These are phyloP conservation scores for Scutellaria barbata DNA, from an alignment of 257 asterid species.

Conservation along the genomic window DNA sequence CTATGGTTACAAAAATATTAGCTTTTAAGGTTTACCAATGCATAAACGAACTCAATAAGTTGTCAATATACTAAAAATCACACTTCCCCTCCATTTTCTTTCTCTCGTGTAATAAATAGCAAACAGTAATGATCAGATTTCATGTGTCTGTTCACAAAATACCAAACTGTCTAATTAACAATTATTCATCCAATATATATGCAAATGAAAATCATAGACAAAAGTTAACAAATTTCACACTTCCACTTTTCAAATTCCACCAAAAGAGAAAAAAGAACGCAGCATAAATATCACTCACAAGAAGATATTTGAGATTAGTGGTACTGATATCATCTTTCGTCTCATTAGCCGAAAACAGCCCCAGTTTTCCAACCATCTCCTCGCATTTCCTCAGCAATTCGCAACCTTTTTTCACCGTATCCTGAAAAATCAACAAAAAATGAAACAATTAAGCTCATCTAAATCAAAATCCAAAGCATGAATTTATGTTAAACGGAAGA, in stretches of 20 bases:
- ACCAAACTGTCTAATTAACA: neutral
- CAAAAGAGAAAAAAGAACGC: too few species aligned
- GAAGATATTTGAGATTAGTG: constrained; percentile 76
- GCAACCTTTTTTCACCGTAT: constrained; percentile 67
- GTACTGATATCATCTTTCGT: constrained; percentile 93
- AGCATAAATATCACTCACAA: constrained; percentile 54
- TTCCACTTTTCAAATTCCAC: neutral
- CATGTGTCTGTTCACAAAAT: neutral
- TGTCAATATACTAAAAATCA: neutral
- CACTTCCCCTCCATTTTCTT: constrained; percentile 14
- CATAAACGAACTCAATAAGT: neutral
- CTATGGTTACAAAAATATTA: neutral
- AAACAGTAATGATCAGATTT: neutral
- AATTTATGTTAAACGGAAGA: neutral
- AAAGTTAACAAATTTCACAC: neutral
- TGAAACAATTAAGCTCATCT: neutral
- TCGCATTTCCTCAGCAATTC: constrained; percentile 72
- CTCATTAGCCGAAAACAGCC: constrained; percentile 86
- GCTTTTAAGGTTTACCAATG: neutral
- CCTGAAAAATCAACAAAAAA: constrained; percentile 47
- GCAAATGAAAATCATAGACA: constrained; percentile 1
- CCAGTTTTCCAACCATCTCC: constrained; percentile 81
- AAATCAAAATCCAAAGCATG: neutral
- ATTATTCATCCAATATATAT: neutral
- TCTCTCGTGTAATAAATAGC: constrained; percentile 6